Evolutionary conservation across 768 basidiomycete genomes (phyloP), one percentile per base, ranked within the genome.

Genomic region (Lactarius indigo): DNA sequence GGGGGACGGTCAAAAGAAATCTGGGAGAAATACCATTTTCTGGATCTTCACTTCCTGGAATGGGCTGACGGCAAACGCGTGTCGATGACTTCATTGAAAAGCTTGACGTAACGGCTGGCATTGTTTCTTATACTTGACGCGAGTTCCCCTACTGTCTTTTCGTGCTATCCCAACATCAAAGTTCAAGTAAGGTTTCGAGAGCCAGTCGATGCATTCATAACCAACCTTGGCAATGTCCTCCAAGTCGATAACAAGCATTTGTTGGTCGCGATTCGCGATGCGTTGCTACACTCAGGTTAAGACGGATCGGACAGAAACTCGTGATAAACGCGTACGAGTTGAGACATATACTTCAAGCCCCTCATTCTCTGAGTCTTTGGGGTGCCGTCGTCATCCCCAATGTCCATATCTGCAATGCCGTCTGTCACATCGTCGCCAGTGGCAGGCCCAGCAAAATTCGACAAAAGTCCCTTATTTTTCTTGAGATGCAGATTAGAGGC

Each of bases 31-130:
- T 65, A 92, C 95, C 96, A 99, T 96, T 77, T 99, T 97, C 76
- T 99, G 97, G 63, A 99, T 96, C 78, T 96, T 96, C 68, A 97
- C 86, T 77, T 99, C 97, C 75, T 99, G 97, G 82, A 98, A 99
- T 0, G 97, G 96, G 72, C 89, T 92, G 77, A 62, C 96, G 87
- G 78, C 93, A 94, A 26, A 97, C 97, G 55, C 97, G 85, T 6
- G 97, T 50, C 97, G 62, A 98, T 85, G 56, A 91, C 94, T 73
- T 94, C 90, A 71, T 88, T 86, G 80, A 98, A 98, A 26, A 99
- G 81, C 68, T 82, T 82, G 69, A 93, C 84, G 78, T 98, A 99
- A 73, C 96, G 93, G 69, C 92, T 87, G 28, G 95, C 85, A 76
- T 98, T 98, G 70, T 80, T 82, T 69, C 85, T 84, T 70, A 98